Conservation (phyloP, 2,329 filamentous ascomycete genomes). For the Scleromitrula shiraiana region DNA sequence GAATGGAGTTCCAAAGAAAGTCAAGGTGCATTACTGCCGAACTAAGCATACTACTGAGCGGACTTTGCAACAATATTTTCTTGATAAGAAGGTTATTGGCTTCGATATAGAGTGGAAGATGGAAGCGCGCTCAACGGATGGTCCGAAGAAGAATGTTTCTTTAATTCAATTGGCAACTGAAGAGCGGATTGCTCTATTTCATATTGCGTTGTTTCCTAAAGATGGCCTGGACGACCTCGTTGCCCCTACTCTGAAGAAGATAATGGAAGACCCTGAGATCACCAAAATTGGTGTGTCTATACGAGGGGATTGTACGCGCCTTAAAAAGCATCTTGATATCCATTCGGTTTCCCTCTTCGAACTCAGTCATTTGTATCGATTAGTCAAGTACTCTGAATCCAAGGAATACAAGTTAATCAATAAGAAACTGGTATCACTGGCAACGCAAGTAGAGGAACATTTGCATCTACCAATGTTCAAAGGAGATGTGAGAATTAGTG, state of each 20-base stretch:
- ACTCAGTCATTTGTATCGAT: slow-evolving; percentile 71
- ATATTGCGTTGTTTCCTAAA: slow-evolving; percentile 57
- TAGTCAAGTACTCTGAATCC: slow-evolving; percentile 58
- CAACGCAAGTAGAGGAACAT: slow-evolving; percentile 60
- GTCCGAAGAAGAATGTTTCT: slow-evolving; percentile 62
- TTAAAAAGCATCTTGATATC: slow-evolving; percentile 59
- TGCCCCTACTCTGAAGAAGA: slow-evolving; percentile 58
- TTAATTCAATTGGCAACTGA: slow-evolving; percentile 77
- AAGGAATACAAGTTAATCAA: slow-evolving; percentile 50
- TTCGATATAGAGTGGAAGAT: slow-evolving; percentile 84
- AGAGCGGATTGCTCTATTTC: slow-evolving; percentile 71
- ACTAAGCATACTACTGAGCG: slow-evolving; percentile 59
- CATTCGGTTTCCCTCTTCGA: slow-evolving; percentile 64
- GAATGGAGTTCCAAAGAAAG: slow-evolving; percentile 38
- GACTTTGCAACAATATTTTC: slow-evolving; percentile 54
- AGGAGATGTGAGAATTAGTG: slow-evolving; percentile 59
- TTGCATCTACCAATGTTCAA: slow-evolving; percentile 71
- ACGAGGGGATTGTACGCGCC: slow-evolving; percentile 58
- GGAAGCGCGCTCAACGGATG: slow-evolving; percentile 38
- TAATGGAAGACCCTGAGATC: slow-evolving; percentile 64
- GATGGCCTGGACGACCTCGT: slow-evolving; percentile 46
- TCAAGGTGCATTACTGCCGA: slow-evolving; percentile 72
- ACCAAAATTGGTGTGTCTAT: slow-evolving; percentile 74
- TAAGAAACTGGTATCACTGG: slow-evolving; percentile 57
- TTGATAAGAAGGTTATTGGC: slow-evolving; percentile 63